phyloP scores from a whole-genome alignment of 108 stramenopile species.

The Cyclotella cryptica region DNA sequence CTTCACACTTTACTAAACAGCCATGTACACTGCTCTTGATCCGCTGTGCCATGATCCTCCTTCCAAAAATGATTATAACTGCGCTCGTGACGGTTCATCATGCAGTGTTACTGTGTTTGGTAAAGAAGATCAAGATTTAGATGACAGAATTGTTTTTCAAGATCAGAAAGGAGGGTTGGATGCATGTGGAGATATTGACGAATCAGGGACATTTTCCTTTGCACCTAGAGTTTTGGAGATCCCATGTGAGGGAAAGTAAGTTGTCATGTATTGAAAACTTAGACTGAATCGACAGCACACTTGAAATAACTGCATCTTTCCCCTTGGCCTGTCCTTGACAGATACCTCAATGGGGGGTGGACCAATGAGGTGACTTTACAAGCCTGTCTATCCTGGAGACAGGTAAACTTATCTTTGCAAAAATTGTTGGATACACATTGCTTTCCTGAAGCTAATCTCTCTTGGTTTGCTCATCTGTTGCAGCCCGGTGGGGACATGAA shows the following conservation, averaged over 20 bases:
- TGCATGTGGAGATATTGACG: constrained; percentile 7
- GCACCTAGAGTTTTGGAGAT: not conserved
- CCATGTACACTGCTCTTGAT: constrained; percentile 11
- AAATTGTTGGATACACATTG: too few relatives aligned
- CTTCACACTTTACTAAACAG: not conserved
- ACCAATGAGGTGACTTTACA: not conserved
- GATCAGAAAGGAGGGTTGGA: not conserved
- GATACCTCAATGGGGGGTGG: not conserved
- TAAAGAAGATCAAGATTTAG: not conserved
- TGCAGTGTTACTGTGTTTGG: constrained; percentile 17
- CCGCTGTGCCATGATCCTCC: not conserved
- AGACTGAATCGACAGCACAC: too few relatives aligned
- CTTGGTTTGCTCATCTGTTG: too few relatives aligned
- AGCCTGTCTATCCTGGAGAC: constrained; percentile 5
- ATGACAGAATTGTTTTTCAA: not conserved
- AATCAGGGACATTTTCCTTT: not conserved
- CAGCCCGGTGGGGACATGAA: too few relatives aligned
- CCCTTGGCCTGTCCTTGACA: not conserved
- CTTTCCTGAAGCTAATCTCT: too few relatives aligned
- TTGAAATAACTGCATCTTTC: not conserved
- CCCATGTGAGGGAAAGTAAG: constrained; percentile 2
- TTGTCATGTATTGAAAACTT: not conserved
- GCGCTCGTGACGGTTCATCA: not conserved
- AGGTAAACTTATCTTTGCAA: not conserved
- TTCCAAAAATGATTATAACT: not conserved